These are phyloP conservation scores for Cubamyces sp. DNA, from an alignment of 768 basidiomycete genomes.

Conservation along the genomic window DNA sequence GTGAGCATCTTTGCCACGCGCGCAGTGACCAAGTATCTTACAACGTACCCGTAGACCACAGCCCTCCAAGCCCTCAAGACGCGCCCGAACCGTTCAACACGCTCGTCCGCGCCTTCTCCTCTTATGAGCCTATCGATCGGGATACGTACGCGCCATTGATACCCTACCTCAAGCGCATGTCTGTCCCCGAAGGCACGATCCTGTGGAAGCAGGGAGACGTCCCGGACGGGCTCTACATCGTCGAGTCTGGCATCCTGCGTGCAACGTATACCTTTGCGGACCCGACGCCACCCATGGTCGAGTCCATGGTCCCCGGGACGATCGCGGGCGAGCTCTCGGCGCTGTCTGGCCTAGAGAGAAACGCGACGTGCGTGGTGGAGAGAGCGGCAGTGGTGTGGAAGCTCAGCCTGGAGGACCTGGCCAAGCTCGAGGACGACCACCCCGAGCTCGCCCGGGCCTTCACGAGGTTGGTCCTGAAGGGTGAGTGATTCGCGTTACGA, in stretches of 20 bases:
- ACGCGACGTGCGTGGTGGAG: constrained; percentile 87
- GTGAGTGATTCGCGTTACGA: constrained; percentile 39
- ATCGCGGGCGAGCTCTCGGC: constrained; percentile 91
- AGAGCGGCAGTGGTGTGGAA: constrained; percentile 81
- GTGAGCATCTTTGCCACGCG: constrained; percentile 35
- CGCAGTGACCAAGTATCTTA: constrained; percentile 20
- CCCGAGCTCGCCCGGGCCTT: constrained; percentile 70
- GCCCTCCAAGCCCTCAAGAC: constrained; percentile 26
- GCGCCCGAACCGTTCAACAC: constrained; percentile 71
- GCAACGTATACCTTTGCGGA: constrained; percentile 81
- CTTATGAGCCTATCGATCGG: constrained; percentile 61
- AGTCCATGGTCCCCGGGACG: constrained; percentile 93
- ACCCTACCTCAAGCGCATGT: constrained; percentile 70
- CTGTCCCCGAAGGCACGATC: constrained; percentile 57
- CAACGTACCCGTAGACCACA: background rate
- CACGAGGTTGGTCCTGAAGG: constrained; percentile 71
- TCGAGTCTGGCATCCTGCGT: constrained; percentile 84
- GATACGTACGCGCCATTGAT: constrained; percentile 64
- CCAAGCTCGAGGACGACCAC: constrained; percentile 65
- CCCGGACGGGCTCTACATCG: constrained; percentile 85
- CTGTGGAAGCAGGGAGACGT: constrained; percentile 81
- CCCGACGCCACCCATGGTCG: constrained; percentile 68
- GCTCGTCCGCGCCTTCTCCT: constrained; percentile 78
- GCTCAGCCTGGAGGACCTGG: constrained; percentile 61
- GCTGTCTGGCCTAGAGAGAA: constrained; percentile 76